Evolutionary conservation across 306 rosid species (phyloP).

Genomic region (Sindora glabra): DNA sequence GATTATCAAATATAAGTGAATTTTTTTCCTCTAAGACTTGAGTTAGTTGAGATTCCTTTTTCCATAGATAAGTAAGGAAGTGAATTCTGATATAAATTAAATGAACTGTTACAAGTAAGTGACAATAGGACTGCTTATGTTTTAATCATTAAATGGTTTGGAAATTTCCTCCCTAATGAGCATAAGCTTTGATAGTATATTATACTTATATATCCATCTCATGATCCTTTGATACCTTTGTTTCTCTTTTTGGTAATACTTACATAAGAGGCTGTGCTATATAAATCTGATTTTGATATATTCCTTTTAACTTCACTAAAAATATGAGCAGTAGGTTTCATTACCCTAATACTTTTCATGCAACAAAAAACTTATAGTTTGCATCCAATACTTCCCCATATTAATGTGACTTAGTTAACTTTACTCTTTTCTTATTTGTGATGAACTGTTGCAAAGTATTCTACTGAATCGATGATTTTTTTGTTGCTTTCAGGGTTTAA

Average conservation of each 20-base stretch:
- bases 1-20: neutral
- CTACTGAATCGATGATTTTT: constrained; percentile 11
- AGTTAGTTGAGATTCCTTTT: neutral
- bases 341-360: neutral
- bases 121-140: too few species aligned
- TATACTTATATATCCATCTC: too few species aligned
- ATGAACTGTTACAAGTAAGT: neutral
- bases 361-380: too few species aligned
- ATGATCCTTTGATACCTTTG: too few species aligned
- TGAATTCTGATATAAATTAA: neutral
- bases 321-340: neutral
- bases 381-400: too few species aligned
- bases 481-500: constrained; percentile 27
- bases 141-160: too few species aligned
- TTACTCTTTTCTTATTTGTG: neutral
- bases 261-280: too few species aligned
- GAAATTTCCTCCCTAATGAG: too few species aligned
- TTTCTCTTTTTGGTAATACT: too few species aligned
- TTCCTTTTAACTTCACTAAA: too few species aligned
- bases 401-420: constrained; percentile 7
- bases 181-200: too few species aligned
- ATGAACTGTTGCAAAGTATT: constrained; percentile 7
- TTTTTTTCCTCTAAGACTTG: neutral
- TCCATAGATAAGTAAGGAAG: neutral
- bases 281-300: too few species aligned